Conservation (phyloP, 2,329 filamentous ascomycete genomes). For the Massarina eburnea region DNA sequence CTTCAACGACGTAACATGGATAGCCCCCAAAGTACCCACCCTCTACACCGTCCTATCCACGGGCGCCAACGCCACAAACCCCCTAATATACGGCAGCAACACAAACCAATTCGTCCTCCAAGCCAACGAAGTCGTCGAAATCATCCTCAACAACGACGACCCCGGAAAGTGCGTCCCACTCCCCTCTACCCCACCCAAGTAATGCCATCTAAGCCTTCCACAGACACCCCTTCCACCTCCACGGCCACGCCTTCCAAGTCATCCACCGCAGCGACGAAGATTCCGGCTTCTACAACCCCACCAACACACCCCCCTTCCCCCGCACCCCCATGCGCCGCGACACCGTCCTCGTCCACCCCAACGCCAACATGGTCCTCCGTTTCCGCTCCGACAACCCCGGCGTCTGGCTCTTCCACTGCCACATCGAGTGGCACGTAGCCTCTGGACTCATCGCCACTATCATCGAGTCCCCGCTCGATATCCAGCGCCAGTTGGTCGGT, state of each 20-base stretch:
- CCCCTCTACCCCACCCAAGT: slow-evolving; percentile 71
- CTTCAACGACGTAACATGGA: slow-evolving; percentile 76
- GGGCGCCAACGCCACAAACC: slow-evolving; percentile 50
- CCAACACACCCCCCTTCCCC: slow-evolving; percentile 28
- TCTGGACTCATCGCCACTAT: slow-evolving; percentile 56
- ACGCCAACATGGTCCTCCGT: slow-evolving; percentile 58
- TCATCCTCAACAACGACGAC: slow-evolving; percentile 77
- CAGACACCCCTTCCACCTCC: slow-evolving; percentile 68
- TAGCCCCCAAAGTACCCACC: slow-evolving; percentile 72
- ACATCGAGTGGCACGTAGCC: slow-evolving; percentile 45
- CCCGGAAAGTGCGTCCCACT: slow-evolving; percentile 57
- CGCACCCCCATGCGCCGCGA: slow-evolving; percentile 54
- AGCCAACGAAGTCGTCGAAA: slow-evolving; percentile 67
- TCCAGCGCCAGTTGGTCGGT: slow-evolving; percentile 59
- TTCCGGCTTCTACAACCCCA: slow-evolving; percentile 52
- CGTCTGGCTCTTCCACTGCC: slow-evolving; percentile 39
- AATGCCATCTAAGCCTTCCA: slow-evolving; percentile 36
- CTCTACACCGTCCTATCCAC: slow-evolving; percentile 74
- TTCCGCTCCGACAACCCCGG: slow-evolving; percentile 56
- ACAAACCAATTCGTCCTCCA: slow-evolving; percentile 64
- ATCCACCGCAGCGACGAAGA: slow-evolving; percentile 36
- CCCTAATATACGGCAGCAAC: slow-evolving; percentile 54
- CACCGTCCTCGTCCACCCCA: slow-evolving; percentile 56
- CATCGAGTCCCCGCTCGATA: slow-evolving; percentile 54
- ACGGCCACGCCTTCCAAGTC: slow-evolving; percentile 52